Percentiles rank a stretch among this genome's conserved stretches.
Evolutionary conservation across 2,329 filamentous ascomycete genomes (phyloP).

Genomic region (Graphilbum fragrans): DNA sequence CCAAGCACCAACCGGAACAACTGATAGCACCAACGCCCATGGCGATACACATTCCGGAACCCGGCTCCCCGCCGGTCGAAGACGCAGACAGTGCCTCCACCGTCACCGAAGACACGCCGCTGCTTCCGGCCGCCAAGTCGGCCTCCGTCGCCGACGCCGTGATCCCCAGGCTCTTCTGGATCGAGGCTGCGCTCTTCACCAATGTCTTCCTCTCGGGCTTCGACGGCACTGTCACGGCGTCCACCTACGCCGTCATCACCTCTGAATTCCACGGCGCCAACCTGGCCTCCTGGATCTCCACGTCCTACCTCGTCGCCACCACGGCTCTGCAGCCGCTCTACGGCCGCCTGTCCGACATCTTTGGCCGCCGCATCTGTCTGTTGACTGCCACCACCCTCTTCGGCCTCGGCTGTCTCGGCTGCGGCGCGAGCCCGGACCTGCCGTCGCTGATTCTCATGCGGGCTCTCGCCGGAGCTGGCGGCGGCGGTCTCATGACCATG

Average conservation of each 20-base stretch:
- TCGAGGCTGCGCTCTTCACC: slow-evolving; percentile 48
- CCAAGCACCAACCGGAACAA: too few species aligned
- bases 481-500: slow-evolving; percentile 60
- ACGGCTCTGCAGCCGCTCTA: slow-evolving; percentile 54
- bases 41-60: too few species aligned
- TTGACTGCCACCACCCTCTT: slow-evolving; percentile 40
- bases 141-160: too few species aligned
- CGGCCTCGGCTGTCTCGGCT: slow-evolving; percentile 35
- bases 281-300: slow-evolving; percentile 47
- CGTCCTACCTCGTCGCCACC: slow-evolving; percentile 38
- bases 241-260: slow-evolving; percentile 54
- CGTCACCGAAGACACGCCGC: too few species aligned
- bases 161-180: slow-evolving; percentile 37
- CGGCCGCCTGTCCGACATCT: slow-evolving; percentile 47
- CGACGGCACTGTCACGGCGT: slow-evolving; percentile 62
- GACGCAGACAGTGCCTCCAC: too few species aligned
- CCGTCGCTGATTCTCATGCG: slow-evolving; percentile 34
- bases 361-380: slow-evolving; percentile 49
- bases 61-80: too few species aligned
- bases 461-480: slow-evolving; percentile 45
- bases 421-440: slow-evolving; percentile 36
- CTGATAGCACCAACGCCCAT: too few species aligned
- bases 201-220: slow-evolving; percentile 57
- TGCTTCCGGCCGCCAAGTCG: too few species aligned
- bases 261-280: slow-evolving; percentile 29